Evolutionary conservation across 257 asterid species (phyloP).

Genomic region (Forsythia suspensa): DNA sequence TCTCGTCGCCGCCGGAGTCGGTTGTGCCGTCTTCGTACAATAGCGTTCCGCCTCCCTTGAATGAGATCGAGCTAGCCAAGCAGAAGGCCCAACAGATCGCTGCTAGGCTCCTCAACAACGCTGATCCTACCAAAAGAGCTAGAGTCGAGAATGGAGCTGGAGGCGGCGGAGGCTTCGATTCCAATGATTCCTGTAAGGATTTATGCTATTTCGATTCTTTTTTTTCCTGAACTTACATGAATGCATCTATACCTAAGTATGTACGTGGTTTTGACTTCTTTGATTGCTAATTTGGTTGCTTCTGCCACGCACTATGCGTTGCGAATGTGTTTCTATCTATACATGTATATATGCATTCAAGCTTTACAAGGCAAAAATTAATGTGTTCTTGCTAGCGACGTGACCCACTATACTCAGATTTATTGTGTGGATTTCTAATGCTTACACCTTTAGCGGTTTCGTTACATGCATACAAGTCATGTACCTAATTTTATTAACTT

Average conservation of each 20-base stretch:
- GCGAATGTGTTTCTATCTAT: neutral
- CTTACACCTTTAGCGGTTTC: neutral
- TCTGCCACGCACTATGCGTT: neutral
- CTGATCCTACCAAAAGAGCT: conserved; percentile 68
- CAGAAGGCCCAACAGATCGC: conserved; percentile 96
- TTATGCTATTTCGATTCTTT: neutral
- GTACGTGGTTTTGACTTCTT: neutral
- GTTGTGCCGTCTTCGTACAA: conserved; percentile 50
- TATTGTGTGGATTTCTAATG: neutral
- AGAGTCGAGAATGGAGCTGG: conserved; percentile 67
- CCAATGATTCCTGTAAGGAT: conserved; percentile 42
- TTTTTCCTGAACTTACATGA: neutral
- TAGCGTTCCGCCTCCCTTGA: conserved; percentile 79
- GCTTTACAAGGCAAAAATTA: neutral
- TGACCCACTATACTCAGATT: neutral
- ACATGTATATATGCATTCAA: neutral
- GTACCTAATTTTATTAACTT: neutral
- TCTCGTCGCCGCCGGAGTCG: conserved; percentile 69
- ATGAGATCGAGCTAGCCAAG: conserved; percentile 81
- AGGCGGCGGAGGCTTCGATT: conserved; percentile 51
- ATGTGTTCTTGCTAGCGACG: too few species aligned
- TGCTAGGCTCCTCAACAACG: conserved; percentile 61
- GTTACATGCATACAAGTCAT: neutral
- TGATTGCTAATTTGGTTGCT: neutral
- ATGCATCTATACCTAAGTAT: neutral